Base-by-base conservation (phyloP, 306 rosid genomes). In the Delonix regia region DNA sequence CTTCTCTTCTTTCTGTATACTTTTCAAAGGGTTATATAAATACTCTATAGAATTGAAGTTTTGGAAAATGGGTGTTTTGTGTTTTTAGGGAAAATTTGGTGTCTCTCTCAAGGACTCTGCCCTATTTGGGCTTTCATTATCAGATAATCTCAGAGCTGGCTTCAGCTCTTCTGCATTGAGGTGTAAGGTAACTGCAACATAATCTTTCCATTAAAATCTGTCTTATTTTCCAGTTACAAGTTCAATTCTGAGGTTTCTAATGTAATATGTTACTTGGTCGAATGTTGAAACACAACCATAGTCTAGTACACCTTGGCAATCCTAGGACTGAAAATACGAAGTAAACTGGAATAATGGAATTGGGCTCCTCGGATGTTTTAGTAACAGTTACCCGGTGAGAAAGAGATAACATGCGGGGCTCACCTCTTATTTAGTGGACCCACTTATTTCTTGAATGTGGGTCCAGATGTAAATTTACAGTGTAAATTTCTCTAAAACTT, bases 121-220 rank as follows among this genome's bases (percentile, higher is more conserved):
- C 16, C 72, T 96, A 3, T 93, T 96, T 74, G 99, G 99, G 53
- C 85, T 89, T 74, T 80, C 96, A 45, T 79, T 96, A 59, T 79
- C 97, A n/a, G 97, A 91, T 38, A 77, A 90, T 67, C 68, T 81
- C 84, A 95, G 83, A 84, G 83, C 89, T 68, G 97, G 91, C 22
- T 89, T 90, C 88, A 66, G 68, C 84, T 90, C 93, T 69, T 88
- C 89, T 84, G 85, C 93, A 59, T 75, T 96, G 68, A 88, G 93
- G 80, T 84, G 87, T 88, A 92, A 92, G 99, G 99, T 90, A 87
- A 24, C 4, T 30, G 21, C 53, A 61, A 42, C 56, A 44, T 64
- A 15, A 47, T 55, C 4, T 44, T 75, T 7, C 52, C 55, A 13
- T 66, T 59, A 22, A 57, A 12, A n/a, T 44, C 70, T 30, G 41